Evolutionary conservation across 139 green algal genomes (phyloP).

Genomic region (Volvox africanus): DNA sequence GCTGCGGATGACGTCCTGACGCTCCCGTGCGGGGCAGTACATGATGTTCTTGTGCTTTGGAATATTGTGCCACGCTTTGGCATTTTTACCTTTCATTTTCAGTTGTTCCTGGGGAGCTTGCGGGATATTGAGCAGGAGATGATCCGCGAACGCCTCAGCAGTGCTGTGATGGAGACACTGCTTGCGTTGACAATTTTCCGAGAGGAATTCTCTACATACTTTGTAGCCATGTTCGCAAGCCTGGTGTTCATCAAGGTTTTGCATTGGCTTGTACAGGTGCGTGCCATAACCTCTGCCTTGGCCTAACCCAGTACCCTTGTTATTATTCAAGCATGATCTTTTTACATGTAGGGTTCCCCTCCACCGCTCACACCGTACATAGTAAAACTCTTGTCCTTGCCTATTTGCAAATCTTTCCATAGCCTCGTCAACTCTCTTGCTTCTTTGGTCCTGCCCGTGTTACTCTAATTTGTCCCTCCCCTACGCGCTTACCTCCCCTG

Average conservation of each 20-base stretch:
- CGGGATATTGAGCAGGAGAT: slow-evolving; percentile 95
- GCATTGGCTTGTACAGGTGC: slow-evolving; percentile 92
- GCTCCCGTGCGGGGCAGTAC: too few species aligned
- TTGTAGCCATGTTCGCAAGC: slow-evolving; percentile 93
- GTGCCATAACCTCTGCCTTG: background rate
- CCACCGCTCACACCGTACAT: too few species aligned
- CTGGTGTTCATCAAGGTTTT: slow-evolving; percentile 96
- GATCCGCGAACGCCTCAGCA: slow-evolving; percentile 87
- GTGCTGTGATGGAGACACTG: slow-evolving; percentile 96
- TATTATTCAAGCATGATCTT: background rate
- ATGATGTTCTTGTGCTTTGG: too few species aligned
- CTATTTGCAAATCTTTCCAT: background rate
- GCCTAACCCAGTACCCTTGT: background rate
- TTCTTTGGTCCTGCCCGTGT: too few species aligned
- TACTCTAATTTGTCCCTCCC: too few species aligned
- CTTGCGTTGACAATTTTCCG: slow-evolving; percentile 99
- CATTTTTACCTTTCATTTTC: slow-evolving; percentile 1
- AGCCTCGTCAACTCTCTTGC: too few species aligned
- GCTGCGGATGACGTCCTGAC: too few species aligned
- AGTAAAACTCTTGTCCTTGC: too few species aligned
- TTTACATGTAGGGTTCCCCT: too few species aligned
- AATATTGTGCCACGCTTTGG: background rate
- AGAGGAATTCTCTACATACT: slow-evolving; percentile 85
- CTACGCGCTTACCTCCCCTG: too few species aligned
- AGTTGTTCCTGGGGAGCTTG: slow-evolving; percentile 94